phyloP scores from a whole-genome alignment of 108 stramenopile species.

The Skeletonema tropicum region DNA sequence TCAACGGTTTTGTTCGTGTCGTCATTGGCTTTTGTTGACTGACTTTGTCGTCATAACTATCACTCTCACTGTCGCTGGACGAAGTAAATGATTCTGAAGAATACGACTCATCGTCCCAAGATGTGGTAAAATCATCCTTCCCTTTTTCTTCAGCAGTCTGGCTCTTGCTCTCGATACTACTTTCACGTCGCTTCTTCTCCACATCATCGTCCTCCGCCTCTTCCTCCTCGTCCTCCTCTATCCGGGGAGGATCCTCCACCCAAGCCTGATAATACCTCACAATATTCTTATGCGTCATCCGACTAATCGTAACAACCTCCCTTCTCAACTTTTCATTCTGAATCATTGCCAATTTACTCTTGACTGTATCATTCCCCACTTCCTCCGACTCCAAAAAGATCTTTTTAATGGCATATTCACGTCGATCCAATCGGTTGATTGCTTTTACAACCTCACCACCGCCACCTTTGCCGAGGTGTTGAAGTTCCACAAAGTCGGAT shows the following conservation, averaged over 20 bases:
- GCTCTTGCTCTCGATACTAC: slow-evolving; percentile 7
- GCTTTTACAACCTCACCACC: slow-evolving; percentile 87
- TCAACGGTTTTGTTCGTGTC: background rate
- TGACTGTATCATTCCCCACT: slow-evolving; percentile 16
- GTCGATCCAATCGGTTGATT: slow-evolving; percentile 77
- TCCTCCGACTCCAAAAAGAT: slow-evolving; percentile 69
- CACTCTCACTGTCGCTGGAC: slow-evolving; percentile 7
- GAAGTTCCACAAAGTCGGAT: slow-evolving; percentile 83
- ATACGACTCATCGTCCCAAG: background rate
- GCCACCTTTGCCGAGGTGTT: slow-evolving; percentile 77
- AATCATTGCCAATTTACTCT: slow-evolving; percentile 50
- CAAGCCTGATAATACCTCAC: slow-evolving; percentile 85
- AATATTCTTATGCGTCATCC: slow-evolving; percentile 84
- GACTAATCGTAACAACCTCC: slow-evolving; percentile 85
- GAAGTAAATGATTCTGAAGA: slow-evolving; percentile 14
- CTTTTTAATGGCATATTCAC: slow-evolving; percentile 83
- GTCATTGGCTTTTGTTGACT: background rate
- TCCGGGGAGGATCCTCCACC: slow-evolving; percentile 50
- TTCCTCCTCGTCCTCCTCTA: no score
- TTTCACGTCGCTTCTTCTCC: slow-evolving; percentile 2
- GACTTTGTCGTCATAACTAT: background rate
- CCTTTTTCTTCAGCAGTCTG: slow-evolving; percentile 5
- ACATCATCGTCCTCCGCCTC: slow-evolving; percentile 3
- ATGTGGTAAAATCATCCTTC: slow-evolving; percentile 24
- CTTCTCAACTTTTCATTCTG: slow-evolving; percentile 81